Conservation (phyloP, 257 asterid genomes). For the Mentha longifolia region DNA sequence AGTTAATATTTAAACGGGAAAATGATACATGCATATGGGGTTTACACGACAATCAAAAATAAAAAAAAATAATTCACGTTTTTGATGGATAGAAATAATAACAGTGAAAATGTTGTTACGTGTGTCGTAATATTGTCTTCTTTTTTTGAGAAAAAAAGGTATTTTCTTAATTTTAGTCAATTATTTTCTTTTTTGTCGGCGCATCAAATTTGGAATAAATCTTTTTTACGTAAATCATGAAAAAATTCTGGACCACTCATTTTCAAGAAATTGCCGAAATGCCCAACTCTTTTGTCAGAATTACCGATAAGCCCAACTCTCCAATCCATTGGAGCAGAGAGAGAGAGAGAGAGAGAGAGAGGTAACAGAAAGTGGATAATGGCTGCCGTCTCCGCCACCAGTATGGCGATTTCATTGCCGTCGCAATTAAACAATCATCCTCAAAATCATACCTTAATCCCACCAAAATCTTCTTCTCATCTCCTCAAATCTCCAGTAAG, state of each 20-base stretch:
- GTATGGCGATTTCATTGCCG: conserved; percentile 36
- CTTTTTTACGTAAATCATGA: background rate
- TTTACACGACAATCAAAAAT: no score
- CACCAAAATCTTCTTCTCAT: conserved; percentile 5
- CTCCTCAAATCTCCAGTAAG: conserved; percentile 20
- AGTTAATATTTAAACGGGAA: no score
- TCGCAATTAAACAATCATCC: conserved; percentile 22
- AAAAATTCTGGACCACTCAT: conserved; percentile 22
- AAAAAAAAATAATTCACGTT: no score
- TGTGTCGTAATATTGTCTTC: no score
- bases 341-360: no score
- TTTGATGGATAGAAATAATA: no score
- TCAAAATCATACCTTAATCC: conserved; percentile 21
- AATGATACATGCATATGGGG: no score
- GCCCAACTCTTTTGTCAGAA: conserved; percentile 4
- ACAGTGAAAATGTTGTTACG: no score
- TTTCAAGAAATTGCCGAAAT: conserved; percentile 1
- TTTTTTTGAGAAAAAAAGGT: no score
- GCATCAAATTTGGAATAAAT: no score
- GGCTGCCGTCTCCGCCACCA: conserved; percentile 42
- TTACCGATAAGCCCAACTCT: conserved; percentile 15
- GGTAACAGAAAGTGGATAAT: conserved; percentile 30
- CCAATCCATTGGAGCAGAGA: background rate
- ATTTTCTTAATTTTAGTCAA: no score
- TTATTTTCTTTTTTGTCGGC: no score